Evolutionary conservation across 768 basidiomycete genomes (phyloP).

Genomic region (Amanita pseudoporphyria): DNA sequence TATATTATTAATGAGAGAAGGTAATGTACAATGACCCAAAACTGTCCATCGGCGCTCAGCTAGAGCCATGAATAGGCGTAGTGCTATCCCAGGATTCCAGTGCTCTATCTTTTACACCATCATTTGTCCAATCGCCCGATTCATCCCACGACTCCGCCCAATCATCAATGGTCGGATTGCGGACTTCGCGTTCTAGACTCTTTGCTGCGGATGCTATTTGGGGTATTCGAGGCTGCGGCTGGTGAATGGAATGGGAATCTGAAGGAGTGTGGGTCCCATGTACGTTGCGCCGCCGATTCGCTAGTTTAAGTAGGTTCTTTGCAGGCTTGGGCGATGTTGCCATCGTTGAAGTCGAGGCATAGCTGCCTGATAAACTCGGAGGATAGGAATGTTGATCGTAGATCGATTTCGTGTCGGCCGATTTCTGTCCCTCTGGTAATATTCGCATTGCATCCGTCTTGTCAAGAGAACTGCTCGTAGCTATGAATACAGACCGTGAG

Average conservation of each 20-base stretch:
- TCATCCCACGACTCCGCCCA: conserved; percentile 49
- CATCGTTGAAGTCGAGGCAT: conserved; percentile 24
- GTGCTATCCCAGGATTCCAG: conserved; percentile 2
- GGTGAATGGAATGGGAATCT: conserved; percentile 5
- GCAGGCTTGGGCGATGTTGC: conserved; percentile 20
- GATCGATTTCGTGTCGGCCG: conserved; percentile 23
- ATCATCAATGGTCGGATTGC: conserved; percentile 14
- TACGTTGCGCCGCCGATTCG: conserved; percentile 19
- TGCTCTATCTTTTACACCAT: neutral
- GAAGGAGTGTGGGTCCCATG: conserved; percentile 7
- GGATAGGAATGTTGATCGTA: conserved; percentile 51
- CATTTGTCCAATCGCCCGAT: conserved; percentile 42
- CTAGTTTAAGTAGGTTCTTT: conserved; percentile 27
- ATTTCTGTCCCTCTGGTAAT: conserved; percentile 31
- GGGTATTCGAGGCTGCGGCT: conserved; percentile 13
- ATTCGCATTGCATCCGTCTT: conserved; percentile 10
- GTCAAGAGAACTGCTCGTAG: conserved; percentile 5
- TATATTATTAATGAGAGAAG: neutral
- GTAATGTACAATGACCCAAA: conserved; percentile 1
- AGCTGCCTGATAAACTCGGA: conserved; percentile 39
- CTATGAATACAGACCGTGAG: conserved; percentile 23
- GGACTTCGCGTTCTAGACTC: conserved; percentile 1
- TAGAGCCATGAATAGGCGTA: neutral
- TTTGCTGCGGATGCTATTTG: conserved; percentile 3
- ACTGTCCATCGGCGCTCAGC: neutral